Evolutionary conservation across 176 grass and related monocot species (phyloP).

Genomic region (Rhynchospora tenuis): DNA sequence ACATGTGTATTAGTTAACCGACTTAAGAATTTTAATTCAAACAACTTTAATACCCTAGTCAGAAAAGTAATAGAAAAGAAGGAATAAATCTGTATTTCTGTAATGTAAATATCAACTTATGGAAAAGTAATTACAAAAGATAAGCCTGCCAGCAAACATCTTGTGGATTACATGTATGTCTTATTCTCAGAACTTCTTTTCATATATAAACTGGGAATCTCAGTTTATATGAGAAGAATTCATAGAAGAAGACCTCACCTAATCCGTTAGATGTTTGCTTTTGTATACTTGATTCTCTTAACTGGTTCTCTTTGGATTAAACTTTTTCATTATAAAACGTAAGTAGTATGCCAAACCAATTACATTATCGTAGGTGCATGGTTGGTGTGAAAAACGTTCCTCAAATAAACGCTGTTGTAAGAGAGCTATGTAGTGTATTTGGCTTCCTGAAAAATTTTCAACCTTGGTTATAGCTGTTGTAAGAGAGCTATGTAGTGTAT

Average conservation of each 20-base stretch:
- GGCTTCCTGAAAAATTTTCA: too few relatives aligned
- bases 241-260: background rate
- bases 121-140: too few relatives aligned
- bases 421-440: background rate
- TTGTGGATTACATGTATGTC: too few relatives aligned
- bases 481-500: background rate
- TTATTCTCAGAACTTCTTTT: too few relatives aligned
- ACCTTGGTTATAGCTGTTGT: too few relatives aligned
- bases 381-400: background rate
- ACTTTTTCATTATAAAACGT: background rate
- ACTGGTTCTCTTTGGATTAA: background rate
- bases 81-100: background rate
- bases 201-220: too few relatives aligned
- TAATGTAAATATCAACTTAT: too few relatives aligned
- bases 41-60: background rate
- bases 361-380: background rate
- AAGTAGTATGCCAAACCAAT: background rate
- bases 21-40: background rate
- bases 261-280: background rate
- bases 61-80: background rate
- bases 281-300: background rate
- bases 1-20: slow-evolving; percentile 4
- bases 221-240: background rate
- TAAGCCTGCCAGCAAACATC: too few relatives aligned
- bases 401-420: background rate